Evolutionary conservation across 495 filamentous ascomycete genomes (phyloP), one percentile per base, ranked within the genome.

Genomic region (Aspergillus biplanus): DNA sequence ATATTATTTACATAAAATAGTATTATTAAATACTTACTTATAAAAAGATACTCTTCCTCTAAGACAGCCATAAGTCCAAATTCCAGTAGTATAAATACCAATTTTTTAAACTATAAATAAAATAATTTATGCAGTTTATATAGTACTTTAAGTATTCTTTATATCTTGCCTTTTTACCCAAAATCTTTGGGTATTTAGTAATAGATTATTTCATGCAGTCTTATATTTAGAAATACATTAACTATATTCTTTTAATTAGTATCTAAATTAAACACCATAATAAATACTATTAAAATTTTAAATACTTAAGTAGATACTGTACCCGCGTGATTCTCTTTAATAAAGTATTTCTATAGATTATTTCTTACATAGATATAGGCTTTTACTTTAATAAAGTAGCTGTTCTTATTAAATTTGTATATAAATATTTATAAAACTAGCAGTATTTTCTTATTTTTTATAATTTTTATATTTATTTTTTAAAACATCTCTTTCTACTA

Each of bases 1-100:
- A 56, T 56, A 37, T 56, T 5, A 56, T 56, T 15, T 6, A 56
- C n/a, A 56, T 56, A 56, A n/a, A 56, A 31, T 33, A 56, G 16
- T 2, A 56, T 37, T 12, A 56, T 53, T 5, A 53, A 4, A 1
- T 35, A 21, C 0, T 18, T 6, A 6, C 34, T 56, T 13, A 7
- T 56, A 32, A 31, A 53, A 0, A 53, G n/a, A n/a, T 7, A 53
- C 33, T 53, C 50, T 33, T 53, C 50, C 16, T 56, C 33, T 13
- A 7, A 31, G 9, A 56, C 33, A 13, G 31, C 31, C 31, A 11
- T 9, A 5, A 56, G 33, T 7, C 33, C 31, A 35, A 56, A 56
- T 33, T 35, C 31, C n/a, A 5, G 33, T 0, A 56, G 52, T 15
- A 7, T 56, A 34, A 6, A 12, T 34, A 2, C 12, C 3, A 56